A percentile compares a stretch with the other conserved stretches of the same genome.
These are phyloP conservation scores for Cyclotella choctawhatcheeana DNA, from an alignment of 108 stramenopile genomes.

Conservation along the genomic window DNA sequence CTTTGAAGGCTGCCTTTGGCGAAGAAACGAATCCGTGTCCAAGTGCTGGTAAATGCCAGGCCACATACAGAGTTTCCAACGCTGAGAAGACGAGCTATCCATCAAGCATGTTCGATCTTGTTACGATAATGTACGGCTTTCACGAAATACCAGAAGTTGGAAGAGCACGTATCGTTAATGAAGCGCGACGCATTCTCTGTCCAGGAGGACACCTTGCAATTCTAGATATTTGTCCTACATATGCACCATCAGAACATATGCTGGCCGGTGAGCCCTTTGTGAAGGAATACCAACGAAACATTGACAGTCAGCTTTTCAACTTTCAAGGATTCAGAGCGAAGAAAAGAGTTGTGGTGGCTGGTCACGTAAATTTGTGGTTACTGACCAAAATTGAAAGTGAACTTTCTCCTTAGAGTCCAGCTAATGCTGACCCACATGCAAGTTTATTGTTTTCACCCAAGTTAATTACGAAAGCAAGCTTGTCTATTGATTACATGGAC, in stretches of 20 bases:
- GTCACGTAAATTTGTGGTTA: constrained; percentile 60
- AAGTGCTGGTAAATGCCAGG: constrained; percentile 12
- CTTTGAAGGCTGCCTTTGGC: neutral
- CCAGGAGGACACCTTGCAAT: constrained; percentile 72
- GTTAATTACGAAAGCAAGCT: constrained; percentile 1
- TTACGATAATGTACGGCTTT: constrained; percentile 68
- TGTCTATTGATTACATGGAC: neutral
- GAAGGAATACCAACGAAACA: constrained; percentile 86
- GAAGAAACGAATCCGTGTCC: constrained; percentile 13
- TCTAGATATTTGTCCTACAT: constrained; percentile 74
- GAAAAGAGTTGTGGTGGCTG: constrained; percentile 47
- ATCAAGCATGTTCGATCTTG: constrained; percentile 51
- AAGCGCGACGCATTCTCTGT: constrained; percentile 69
- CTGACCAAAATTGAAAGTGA: constrained; percentile 24
- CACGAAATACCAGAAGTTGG: constrained; percentile 77
- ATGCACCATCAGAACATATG: constrained; percentile 66
- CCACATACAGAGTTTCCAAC: constrained; percentile 52
- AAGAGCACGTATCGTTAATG: constrained; percentile 60
- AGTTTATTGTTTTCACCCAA: constrained; percentile 3
- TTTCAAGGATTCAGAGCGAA: constrained; percentile 28
- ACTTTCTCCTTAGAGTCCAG: constrained; percentile 4
- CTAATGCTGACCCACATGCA: neutral
- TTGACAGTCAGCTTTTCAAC: constrained; percentile 66
- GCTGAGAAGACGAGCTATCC: constrained; percentile 70
- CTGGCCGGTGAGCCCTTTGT: constrained; percentile 87